Base-by-base conservation (phyloP, 192 early-diverging fungal species). In the Coemansia pectinata region DNA sequence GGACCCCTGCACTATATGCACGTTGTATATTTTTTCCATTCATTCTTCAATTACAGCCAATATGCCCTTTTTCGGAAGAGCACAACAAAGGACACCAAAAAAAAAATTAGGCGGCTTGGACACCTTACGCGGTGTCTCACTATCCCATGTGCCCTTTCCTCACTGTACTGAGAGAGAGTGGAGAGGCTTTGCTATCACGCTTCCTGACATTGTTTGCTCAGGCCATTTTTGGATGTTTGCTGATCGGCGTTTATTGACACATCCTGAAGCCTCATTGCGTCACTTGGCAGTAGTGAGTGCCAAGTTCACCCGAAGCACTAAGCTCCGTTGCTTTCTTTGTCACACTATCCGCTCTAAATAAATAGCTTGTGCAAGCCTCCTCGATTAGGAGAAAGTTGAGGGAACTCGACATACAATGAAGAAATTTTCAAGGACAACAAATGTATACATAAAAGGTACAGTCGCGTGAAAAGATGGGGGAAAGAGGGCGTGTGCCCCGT, bases 11-110 rank as follows among this genome's bases (percentile, higher is more conserved):
- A 48, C 47, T 48, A 48, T 48, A 48, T 48, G 47, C 47, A 48
- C 47, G 47, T 48, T 48, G 47, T 48, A 21, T 48, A 48, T 48
- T 23, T 48, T 48, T n/a, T 9, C 1, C n/a, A 48, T 48, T 48
- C 47, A 48, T 48, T 48, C 47, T 48, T 48, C 47, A 48, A 48
- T 48, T 48, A 48, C 47, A 48, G 52, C 52, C 52, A 55, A 55
- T 55, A 55, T 55, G 25, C 12, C 52, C 52, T 55, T 55, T 55
- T 55, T 55, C 25, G 25, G 52, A 27, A 29, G 12, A 55, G 23
- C 25, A 55, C 23, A 27, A 55, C 52, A 55, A 48, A 48, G 19
- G 14, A 14, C 40, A 11, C 40, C 12, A 42, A 14, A 42, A 42
- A 7, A 53, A 29, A 25, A 50, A 6, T 50, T 27, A 29, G 25